phyloP scores from a whole-genome alignment of 768 basidiomycete genomes.

The Serendipita sp. region DNA sequence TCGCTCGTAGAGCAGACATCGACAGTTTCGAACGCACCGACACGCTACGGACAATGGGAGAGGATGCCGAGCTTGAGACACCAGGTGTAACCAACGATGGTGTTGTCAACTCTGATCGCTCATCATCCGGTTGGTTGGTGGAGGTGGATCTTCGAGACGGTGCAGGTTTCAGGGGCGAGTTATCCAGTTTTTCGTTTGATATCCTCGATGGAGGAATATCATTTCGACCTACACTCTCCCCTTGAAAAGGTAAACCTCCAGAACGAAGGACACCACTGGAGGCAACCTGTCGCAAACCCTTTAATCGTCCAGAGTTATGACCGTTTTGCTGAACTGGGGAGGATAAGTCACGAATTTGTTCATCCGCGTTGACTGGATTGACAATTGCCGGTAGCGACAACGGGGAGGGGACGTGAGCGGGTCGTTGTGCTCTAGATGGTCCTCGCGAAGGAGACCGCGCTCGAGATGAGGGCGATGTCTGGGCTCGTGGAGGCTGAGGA shows the following conservation, averaged over 20 bases:
- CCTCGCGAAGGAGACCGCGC: slow-evolving; percentile 26
- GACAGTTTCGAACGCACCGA: slow-evolving; percentile 47
- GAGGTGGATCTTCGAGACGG: background rate
- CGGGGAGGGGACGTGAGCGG: slow-evolving; percentile 14
- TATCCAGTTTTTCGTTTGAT: background rate
- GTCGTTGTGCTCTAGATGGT: slow-evolving; percentile 16
- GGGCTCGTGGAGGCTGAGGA: background rate
- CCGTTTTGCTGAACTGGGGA: background rate
- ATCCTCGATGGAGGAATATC: background rate
- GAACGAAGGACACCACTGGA: slow-evolving; percentile 1
- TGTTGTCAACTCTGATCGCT: slow-evolving; percentile 23
- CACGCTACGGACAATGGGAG: slow-evolving; percentile 17
- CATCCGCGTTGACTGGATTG: slow-evolving; percentile 14
- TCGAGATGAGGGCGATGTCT: slow-evolving; percentile 1
- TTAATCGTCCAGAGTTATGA: background rate
- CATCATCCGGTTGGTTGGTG: slow-evolving; percentile 15
- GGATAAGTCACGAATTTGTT: background rate
- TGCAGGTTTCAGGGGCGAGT: background rate
- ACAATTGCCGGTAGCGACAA: slow-evolving; percentile 23
- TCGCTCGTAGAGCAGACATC: slow-evolving; percentile 46
- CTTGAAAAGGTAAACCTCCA: background rate
- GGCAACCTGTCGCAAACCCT: background rate
- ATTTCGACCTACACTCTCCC: too few relatives aligned
- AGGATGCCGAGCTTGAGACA: slow-evolving; percentile 21
- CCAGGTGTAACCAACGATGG: slow-evolving; percentile 22